A percentile compares a stretch with the other conserved stretches of the same genome.
Conservation (phyloP, 2,329 filamentous ascomycete species). For the Mycogone perniciosa region DNA sequence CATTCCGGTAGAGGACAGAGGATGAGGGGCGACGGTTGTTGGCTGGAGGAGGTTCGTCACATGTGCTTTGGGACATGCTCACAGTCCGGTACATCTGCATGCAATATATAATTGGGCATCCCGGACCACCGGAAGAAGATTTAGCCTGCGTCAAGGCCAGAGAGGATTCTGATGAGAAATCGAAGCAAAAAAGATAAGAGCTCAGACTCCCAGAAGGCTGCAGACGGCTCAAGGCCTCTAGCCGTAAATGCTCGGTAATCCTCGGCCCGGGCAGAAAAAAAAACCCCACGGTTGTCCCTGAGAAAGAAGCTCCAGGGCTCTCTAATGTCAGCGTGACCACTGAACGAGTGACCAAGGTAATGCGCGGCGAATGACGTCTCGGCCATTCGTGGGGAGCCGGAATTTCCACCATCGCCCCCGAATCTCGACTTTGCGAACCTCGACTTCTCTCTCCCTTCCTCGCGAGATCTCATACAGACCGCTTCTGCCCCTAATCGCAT, state of each 20-base stretch:
- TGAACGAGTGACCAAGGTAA: neutral
- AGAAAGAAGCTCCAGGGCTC: neutral
- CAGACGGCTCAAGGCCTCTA: neutral
- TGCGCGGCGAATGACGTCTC: constrained; percentile 6
- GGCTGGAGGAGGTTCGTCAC: neutral
- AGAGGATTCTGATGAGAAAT: too few species aligned
- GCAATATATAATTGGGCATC: neutral
- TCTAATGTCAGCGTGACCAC: constrained; percentile 4
- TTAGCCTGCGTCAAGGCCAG: too few species aligned
- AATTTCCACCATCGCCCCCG: neutral
- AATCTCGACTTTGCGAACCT: neutral
- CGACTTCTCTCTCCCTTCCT: neutral
- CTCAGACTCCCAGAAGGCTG: neutral
- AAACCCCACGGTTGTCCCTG: neutral
- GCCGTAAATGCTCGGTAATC: constrained; percentile 14
- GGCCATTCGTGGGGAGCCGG: constrained; percentile 1
- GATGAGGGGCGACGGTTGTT: constrained; percentile 9
- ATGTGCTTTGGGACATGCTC: constrained; percentile 3
- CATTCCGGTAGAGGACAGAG: constrained; percentile 29
- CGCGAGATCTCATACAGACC: neutral
- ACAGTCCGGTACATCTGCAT: neutral
- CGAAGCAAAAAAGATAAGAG: too few species aligned
- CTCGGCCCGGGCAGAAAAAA: constrained; percentile 9
- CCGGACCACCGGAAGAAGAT: neutral
- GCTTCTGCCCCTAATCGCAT: neutral